A percentile compares a stretch with the other conserved stretches of the same genome.
These are phyloP conservation scores for Leishmania mexicana DNA, from an alignment of 208 protist species.

Conservation along the genomic window DNA sequence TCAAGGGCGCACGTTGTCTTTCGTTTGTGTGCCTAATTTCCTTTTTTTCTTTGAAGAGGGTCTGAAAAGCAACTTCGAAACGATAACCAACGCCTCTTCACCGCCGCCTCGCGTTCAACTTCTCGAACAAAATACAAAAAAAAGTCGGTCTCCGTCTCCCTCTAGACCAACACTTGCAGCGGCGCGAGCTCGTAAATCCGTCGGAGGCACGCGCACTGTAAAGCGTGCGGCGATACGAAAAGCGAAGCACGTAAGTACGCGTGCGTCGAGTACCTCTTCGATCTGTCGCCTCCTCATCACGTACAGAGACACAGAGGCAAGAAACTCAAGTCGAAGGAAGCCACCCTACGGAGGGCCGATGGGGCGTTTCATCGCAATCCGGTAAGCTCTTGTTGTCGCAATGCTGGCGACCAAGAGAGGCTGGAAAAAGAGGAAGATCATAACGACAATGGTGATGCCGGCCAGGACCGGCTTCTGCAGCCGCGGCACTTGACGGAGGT, in stretches of 20 bases:
- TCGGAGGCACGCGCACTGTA: not conserved
- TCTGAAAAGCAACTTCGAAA: not conserved
- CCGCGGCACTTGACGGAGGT: conserved; percentile 77
- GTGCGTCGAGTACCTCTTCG: not conserved
- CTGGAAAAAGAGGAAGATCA: conserved; percentile 80
- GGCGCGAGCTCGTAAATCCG: not conserved
- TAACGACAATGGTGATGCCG: conserved; percentile 65
- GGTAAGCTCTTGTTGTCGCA: conserved; percentile 78
- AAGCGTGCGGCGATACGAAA: not conserved
- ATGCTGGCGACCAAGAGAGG: conserved; percentile 85
- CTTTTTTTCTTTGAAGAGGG: not conserved
- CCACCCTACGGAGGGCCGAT: conserved; percentile 78
- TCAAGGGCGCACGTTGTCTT: not conserved
- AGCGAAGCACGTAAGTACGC: not conserved
- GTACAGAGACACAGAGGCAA: not conserved
- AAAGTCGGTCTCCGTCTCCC: not conserved
- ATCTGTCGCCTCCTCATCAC: not conserved
- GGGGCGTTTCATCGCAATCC: conserved; percentile 76
- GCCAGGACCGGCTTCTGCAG: conserved; percentile 76
- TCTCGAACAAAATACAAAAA: not conserved
- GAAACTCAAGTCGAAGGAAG: not conserved
- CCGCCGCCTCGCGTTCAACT: not conserved
- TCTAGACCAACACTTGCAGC: not conserved
- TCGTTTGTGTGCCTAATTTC: not conserved
- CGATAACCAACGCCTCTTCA: not conserved